Percentiles rank a stretch among this genome's conserved stretches.
Evolutionary conservation across 2,329 filamentous ascomycete genomes (phyloP).

Genomic region (Colletotrichum sansevieriae): DNA sequence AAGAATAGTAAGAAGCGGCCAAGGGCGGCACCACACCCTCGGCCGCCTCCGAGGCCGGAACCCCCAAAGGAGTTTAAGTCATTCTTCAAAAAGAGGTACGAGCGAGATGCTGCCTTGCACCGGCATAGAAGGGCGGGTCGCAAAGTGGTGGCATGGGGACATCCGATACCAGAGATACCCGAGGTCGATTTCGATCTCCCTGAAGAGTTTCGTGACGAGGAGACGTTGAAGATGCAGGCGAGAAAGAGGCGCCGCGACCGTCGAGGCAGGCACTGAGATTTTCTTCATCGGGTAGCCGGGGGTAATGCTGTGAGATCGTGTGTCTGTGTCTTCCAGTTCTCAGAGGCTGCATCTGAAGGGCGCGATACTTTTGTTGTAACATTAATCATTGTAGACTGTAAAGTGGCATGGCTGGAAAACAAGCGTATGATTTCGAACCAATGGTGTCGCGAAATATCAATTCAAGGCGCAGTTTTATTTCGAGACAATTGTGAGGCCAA

Average conservation of each 20-base stretch:
- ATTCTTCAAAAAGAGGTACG: conserved; percentile 85
- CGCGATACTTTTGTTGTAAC: conserved; percentile 25
- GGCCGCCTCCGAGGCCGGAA: conserved; percentile 50
- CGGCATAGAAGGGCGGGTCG: conserved; percentile 77
- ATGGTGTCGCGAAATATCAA: background rate
- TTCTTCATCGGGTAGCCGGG: background rate
- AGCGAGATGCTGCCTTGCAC: conserved; percentile 84
- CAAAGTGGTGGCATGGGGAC: conserved; percentile 83
- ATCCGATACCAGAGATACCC: conserved; percentile 79
- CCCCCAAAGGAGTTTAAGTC: conserved; percentile 79
- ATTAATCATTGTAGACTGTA: conserved; percentile 36
- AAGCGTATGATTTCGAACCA: conserved; percentile 33
- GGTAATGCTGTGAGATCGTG: conserved; percentile 12
- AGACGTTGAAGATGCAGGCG: conserved; percentile 69
- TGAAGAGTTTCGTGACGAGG: conserved; percentile 69
- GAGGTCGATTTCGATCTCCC: conserved; percentile 83
- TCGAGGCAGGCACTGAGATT: conserved; percentile 59
- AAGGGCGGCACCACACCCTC: conserved; percentile 43
- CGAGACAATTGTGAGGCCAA: background rate
- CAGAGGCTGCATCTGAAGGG: conserved; percentile 26
- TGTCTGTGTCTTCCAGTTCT: background rate
- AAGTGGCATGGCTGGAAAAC: conserved; percentile 34
- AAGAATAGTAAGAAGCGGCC: conserved; percentile 50
- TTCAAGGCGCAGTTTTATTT: background rate
- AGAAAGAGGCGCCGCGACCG: conserved; percentile 73